Conservation (phyloP, 1,139 yeast genomes). For the Hanseniaspora gamundiae region DNA sequence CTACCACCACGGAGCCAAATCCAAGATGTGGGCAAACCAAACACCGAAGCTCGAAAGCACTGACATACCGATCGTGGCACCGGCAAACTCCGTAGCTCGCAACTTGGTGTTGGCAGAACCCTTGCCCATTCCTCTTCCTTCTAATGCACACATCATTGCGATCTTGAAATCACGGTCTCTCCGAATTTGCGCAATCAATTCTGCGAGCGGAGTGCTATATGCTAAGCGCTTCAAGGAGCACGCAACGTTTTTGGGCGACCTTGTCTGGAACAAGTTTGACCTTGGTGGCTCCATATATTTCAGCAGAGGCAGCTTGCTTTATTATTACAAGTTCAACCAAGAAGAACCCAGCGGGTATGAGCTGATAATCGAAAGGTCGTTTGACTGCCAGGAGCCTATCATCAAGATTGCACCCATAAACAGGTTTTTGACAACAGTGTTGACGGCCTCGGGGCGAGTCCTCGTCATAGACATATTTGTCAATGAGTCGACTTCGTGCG, state of each 20-base stretch:
- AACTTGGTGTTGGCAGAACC: background rate
- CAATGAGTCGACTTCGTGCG: background rate
- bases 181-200: background rate
- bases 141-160: slow-evolving; percentile 15
- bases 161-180: background rate
- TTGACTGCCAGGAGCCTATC: background rate
- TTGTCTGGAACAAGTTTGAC: background rate
- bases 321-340: background rate
- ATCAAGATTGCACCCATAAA: background rate
- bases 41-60: background rate
- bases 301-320: background rate
- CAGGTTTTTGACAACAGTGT: background rate
- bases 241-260: background rate
- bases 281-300: background rate
- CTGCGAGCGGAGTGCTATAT: background rate
- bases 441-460: background rate
- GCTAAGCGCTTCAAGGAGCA: slow-evolving; percentile 32
- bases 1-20: background rate
- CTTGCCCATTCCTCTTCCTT: slow-evolving; percentile 18
- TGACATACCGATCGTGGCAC: background rate
- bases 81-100: background rate
- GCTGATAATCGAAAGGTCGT: background rate
- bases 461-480: background rate
- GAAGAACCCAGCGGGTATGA: background rate
- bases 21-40: background rate